Base-by-base conservation (phyloP, 306 rosid genomes). In the Prunus armeniaca region DNA sequence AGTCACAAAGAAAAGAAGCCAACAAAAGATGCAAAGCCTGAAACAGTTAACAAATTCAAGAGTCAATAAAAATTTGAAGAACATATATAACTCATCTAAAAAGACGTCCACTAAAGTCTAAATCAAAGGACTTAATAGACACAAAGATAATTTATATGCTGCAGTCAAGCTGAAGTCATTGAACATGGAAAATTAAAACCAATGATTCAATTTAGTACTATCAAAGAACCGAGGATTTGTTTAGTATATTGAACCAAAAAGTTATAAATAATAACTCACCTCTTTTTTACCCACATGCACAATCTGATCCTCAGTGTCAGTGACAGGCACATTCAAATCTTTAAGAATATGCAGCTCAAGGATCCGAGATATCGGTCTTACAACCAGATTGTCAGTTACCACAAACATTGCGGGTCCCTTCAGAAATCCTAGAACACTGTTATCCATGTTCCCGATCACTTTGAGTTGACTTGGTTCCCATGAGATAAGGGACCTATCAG, bases 331-430 rank as follows among this genome's bases (percentile, higher is more conserved):
- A 24, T 76, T 65, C 14, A 76, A 13, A 0, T 76, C 72, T 7
- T 65, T 22, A 60, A 74, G 71, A 63, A 74, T 5, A 10, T 69
- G 47, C 49, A 69, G 15, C 25, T 55, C 13, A 11, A 77, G 34
- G 14, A 61, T 11, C 0, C 65, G 38, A 30, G 71, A 78, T 13
- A 50, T 1, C 1, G 81, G 81, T 46, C 49, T 70, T 32, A 78
- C 22, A 18, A 50, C 52, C 49, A 78, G 51, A 18, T 25, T 70
- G 52, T 78, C 69, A 4, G 76, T 61, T 18, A 78, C 81, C 3
- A 18, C 49, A 57, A 68, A 68, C 27, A 7, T 3, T 12, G 73
- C 73, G 6, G 41, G 58, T 46, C 52, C 58, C 49, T 43, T 8
- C 5, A 69, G 17, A 28, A 24, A 69, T 25, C 73, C 58, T 1